These are phyloP conservation scores for Hygrophila difformis DNA, from an alignment of 257 asterid genomes.

Conservation along the genomic window DNA sequence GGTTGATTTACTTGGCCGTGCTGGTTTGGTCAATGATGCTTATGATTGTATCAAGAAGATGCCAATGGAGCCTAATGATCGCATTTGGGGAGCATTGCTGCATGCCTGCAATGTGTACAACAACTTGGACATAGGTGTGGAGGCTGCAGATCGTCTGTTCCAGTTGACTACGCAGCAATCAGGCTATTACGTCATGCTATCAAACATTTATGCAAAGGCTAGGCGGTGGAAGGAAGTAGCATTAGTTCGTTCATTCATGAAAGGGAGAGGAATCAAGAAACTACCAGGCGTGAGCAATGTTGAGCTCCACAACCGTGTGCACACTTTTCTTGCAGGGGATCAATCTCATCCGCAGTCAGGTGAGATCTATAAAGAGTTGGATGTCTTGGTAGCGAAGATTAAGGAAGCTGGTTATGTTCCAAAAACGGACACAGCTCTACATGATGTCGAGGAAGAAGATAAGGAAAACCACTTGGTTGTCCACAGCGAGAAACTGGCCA, in stretches of 20 bases:
- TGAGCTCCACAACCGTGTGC: conserved; percentile 46
- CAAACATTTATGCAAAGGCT: conserved; percentile 80
- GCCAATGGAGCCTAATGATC: conserved; percentile 58
- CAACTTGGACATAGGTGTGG: conserved; percentile 58
- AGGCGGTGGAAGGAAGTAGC: conserved; percentile 83
- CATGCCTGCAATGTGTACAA: conserved; percentile 72
- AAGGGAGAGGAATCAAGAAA: conserved; percentile 60
- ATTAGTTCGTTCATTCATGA: conserved; percentile 56
- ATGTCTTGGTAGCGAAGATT: conserved; percentile 59
- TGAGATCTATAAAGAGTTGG: conserved; percentile 61
- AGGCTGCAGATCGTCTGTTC: conserved; percentile 78
- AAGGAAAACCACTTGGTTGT: conserved; percentile 72
- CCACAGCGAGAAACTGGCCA: conserved; percentile 88
- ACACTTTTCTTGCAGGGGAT: conserved; percentile 87
- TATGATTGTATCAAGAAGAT: conserved; percentile 46
- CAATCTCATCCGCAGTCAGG: conserved; percentile 46
- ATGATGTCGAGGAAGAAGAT: conserved; percentile 93
- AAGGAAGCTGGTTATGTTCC: conserved; percentile 79
- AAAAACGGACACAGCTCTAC: conserved; percentile 60
- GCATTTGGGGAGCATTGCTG: conserved; percentile 83
- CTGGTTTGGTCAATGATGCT: conserved; percentile 62
- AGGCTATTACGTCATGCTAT: conserved; percentile 71
- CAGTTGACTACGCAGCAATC: conserved; percentile 65
- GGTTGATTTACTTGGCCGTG: conserved; percentile 86
- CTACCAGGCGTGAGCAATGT: conserved; percentile 78